Conservation (phyloP, 2,329 filamentous ascomycete species). For the Coniochaeta pulveracea region DNA sequence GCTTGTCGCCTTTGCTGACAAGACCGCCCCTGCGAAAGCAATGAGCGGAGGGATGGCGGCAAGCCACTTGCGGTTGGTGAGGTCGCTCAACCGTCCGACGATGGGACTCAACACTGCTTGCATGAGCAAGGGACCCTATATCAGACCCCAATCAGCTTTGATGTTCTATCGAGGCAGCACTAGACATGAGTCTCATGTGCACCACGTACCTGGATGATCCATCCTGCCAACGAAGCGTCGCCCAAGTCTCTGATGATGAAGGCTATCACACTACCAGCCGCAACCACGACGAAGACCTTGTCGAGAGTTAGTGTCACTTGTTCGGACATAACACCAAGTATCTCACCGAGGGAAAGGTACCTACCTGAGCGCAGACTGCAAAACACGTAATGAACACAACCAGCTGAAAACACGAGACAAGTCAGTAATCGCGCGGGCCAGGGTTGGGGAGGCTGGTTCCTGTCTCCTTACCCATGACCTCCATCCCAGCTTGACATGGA, state of each 20-base stretch:
- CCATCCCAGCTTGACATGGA: neutral
- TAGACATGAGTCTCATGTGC: no score
- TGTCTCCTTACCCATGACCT: conserved; percentile 3
- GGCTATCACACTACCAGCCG: conserved; percentile 41
- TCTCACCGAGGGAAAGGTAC: conserved; percentile 8
- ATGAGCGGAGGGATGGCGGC: conserved; percentile 39
- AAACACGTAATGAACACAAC: conserved; percentile 36
- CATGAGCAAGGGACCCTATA: conserved; percentile 42
- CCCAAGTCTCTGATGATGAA: conserved; percentile 44
- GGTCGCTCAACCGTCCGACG: conserved; percentile 43
- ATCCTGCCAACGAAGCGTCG: conserved; percentile 35
- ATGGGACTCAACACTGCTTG: conserved; percentile 44
- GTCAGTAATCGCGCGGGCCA: neutral
- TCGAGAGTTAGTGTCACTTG: no score
- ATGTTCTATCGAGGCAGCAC: no score
- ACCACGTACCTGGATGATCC: conserved; percentile 37
- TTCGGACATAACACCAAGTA: no score
- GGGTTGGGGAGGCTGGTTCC: neutral
- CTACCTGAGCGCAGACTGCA: no score
- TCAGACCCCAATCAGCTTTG: no score
- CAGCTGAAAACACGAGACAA: conserved; percentile 13
- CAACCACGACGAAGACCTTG: conserved; percentile 44
- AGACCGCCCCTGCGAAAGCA: conserved; percentile 38
- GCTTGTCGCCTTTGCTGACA: conserved; percentile 41
- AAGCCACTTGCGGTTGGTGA: conserved; percentile 41